phyloP scores from a whole-genome alignment of 805 yeast genomes.

The Candida fluviatilis region DNA sequence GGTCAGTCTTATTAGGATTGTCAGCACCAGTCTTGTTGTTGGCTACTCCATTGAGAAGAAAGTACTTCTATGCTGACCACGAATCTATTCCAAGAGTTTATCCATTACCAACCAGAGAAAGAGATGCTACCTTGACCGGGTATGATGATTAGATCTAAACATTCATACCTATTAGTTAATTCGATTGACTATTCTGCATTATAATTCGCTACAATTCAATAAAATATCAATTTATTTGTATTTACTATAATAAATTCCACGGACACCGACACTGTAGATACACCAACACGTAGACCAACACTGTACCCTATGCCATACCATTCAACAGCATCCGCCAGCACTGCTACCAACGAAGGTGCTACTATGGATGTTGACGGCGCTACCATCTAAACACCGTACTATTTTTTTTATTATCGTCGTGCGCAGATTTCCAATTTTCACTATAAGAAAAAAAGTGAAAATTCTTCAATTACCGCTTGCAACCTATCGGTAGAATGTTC shows the following conservation, averaged over 20 bases:
- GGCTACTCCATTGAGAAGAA: constrained; percentile 67
- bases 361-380: neutral
- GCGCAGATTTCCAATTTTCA: neutral
- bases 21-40: constrained; percentile 63
- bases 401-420: neutral
- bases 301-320: too few species aligned
- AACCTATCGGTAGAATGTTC: constrained; percentile 2
- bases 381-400: too few species aligned
- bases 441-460: neutral
- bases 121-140: constrained; percentile 48
- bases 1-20: constrained; percentile 58
- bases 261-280: too few species aligned
- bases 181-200: neutral
- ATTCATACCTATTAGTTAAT: neutral
- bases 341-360: too few species aligned
- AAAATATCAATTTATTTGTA: neutral
- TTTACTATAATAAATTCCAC: neutral
- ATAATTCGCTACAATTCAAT: neutral
- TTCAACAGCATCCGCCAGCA: too few species aligned
- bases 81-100: constrained; percentile 60
- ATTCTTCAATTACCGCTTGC: neutral
- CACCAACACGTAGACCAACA: too few species aligned
- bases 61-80: constrained; percentile 60
- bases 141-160: constrained; percentile 43
- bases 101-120: constrained; percentile 52